Evolutionary conservation across 805 yeast species (phyloP), one percentile per base, ranked within the genome.

Genomic region (Candida fluviatilis): DNA sequence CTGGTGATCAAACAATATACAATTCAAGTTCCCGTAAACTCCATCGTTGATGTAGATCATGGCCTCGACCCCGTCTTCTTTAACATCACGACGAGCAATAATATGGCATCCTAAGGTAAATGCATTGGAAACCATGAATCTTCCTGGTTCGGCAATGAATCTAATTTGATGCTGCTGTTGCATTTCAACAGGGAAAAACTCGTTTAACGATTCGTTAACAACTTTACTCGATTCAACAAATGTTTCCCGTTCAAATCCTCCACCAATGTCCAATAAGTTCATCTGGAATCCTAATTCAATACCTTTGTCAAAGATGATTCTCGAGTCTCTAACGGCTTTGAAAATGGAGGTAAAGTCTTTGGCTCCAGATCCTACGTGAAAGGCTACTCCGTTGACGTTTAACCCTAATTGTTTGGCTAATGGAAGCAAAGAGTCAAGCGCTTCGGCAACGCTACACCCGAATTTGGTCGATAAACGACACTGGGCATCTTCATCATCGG

Each of bases 321-420:
- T 75, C 2, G 96, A 76, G 54, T 88, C 95, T 37, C 64, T 57
- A 27, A 88, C 76, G 0, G 97, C 96, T 44, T 76, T 75, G 40
- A 69, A 69, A 47, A 86, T 74, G 3, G 91, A 74, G 31, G 66
- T 58, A 39, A 79, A 75, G 55, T 87, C 93, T 36, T 75, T 75
- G 11, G 95, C 91, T 24, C 97, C 98, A 2, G 96, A 86, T 1
- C 99, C 99, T 43, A 90, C 86, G 58, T 91, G 99, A 75, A 91
- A 91, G 3, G 96, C 89, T 25, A 90, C 90, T 37, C 99, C 99
- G 12, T 65, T 77, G 26, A 91, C 75, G 43, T 76, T 66, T 49
- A 91, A 71, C 1, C 69, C 78, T 37, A 88, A 64, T 37, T 71
- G 69, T 41, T 72, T 66, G 34, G 95, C 91, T 41, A 73, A 60